Percentiles rank a stretch among this genome's conserved stretches.
phyloP scores from a whole-genome alignment of 768 basidiomycete genomes.

The Astraeus odoratus region DNA sequence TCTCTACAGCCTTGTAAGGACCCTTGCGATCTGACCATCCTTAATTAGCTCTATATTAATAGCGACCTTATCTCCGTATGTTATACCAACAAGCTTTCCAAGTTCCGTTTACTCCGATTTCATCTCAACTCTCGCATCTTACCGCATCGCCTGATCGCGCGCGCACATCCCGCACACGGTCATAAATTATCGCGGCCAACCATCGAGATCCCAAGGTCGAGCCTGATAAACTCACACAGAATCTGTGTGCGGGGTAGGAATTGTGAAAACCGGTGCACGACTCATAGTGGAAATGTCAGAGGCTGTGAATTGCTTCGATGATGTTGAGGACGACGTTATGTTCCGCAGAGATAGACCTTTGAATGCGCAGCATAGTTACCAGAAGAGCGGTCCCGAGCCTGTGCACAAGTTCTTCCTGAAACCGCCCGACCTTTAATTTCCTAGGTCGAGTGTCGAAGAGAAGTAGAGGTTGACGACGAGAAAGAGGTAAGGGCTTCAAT shows the following conservation, averaged over 20 bases:
- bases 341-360: constrained; percentile 7
- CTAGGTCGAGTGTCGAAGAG: constrained; percentile 11
- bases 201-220: constrained; percentile 70
- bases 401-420: constrained; percentile 15
- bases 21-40: constrained; percentile 57
- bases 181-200: constrained; percentile 71
- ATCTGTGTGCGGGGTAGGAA: constrained; percentile 49
- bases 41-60: constrained; percentile 75
- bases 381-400: constrained; percentile 15
- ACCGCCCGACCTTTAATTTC: constrained; percentile 17
- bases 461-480: constrained; percentile 1
- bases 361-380: constrained; percentile 25
- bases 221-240: constrained; percentile 72
- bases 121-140: constrained; percentile 26
- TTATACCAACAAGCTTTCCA: constrained; percentile 34
- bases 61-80: constrained; percentile 64
- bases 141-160: constrained; percentile 33
- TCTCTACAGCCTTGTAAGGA: constrained; percentile 50
- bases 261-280: constrained; percentile 56
- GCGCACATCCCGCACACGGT: constrained; percentile 57
- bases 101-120: constrained; percentile 30
- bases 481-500: constrained; percentile 37
- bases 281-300: constrained; percentile 45
- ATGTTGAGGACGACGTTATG: constrained; percentile 7
- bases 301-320: constrained; percentile 25